Base-by-base conservation (phyloP, 2,329 filamentous ascomycete genomes). In the Capronia epimyces region DNA sequence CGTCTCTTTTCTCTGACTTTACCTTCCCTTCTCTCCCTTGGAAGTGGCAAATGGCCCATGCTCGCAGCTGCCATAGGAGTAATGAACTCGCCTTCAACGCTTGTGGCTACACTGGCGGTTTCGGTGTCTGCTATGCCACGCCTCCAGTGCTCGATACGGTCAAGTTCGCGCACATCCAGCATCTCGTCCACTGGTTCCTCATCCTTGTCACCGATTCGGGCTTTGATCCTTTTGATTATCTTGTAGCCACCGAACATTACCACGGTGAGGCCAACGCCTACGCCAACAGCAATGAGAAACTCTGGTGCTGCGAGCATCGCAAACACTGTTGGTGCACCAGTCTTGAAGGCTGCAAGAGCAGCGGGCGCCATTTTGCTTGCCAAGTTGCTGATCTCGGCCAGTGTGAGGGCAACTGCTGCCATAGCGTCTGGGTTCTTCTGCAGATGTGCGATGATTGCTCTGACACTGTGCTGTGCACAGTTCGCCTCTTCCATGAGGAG, bases 181-280 rank as follows among this genome's bases (percentile, higher is more conserved):
- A 83, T 71, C 60, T 83, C 78, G 45, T 82, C 78, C 58, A 79
- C 70, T 46, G 68, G 66, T 1, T 52, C 53, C 9, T 60, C 66
- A 50, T 61, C 65, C 50, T 66, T 62, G 15, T 60, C 49, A n/a
- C 54, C 55, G 9, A 55, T 36, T 9, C 49, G 49, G 20, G 57
- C 59, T 62, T 75, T 74, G 59, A 97, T 87, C 61, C 83, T 84
- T 76, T 96, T 94, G 70, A 98, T 83, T 67, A 98, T 96, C 72
- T 95, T 97, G 79, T 89, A 97, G 3, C 93, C 91, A 47, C 93
- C 93, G 53, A 98, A 88, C 67, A 93, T 90, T 62, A 98, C 88
- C 7, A 97, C 83, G 0, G 93, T 97, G n/a, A 95, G 84, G 12
- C 93, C 93, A 0, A 95, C 83, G 0, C 87, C 88, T 12, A 95